A percentile compares a stretch with the other conserved stretches of the same genome.
phyloP scores from a whole-genome alignment of 129 eudicot species.

The Cynara cardunculus region DNA sequence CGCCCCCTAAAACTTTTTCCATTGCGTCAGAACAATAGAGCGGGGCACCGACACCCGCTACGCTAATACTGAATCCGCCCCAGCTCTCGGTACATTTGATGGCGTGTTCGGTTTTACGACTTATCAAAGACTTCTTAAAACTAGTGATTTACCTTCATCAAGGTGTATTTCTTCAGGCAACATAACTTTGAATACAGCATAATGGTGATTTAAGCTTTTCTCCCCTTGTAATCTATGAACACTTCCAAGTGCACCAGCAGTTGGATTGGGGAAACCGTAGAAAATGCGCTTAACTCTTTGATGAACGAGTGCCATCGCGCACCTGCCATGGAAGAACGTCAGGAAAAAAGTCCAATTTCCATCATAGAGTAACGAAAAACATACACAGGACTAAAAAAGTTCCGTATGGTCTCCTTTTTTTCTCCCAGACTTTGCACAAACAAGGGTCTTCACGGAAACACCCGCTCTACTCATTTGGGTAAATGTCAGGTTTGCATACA shows the following conservation, averaged over 20 bases:
- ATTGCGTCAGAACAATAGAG: neutral
- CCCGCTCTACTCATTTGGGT: too few relatives aligned
- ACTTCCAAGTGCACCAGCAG: slow-evolving; percentile 86
- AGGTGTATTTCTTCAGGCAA: slow-evolving; percentile 43
- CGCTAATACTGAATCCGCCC: neutral
- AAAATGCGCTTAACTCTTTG: slow-evolving; percentile 85
- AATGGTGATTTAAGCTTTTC: slow-evolving; percentile 92
- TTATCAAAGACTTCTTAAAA: neutral
- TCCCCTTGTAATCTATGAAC: slow-evolving; percentile 95
- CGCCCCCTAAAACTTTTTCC: neutral
- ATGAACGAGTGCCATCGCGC: slow-evolving; percentile 98
- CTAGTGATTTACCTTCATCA: neutral
- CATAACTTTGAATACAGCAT: slow-evolving; percentile 78
- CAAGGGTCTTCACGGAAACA: too few relatives aligned
- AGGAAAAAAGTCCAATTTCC: neutral
- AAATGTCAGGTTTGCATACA: too few relatives aligned
- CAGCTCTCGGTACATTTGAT: neutral
- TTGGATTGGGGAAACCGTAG: slow-evolving; percentile 71
- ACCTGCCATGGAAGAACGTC: slow-evolving; percentile 40
- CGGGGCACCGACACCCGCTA: neutral
- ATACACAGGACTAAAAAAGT: neutral
- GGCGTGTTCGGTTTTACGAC: neutral
- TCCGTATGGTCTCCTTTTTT: neutral
- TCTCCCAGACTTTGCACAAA: too few relatives aligned
- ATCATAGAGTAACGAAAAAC: neutral